Evolutionary conservation across 2,329 filamentous ascomycete genomes (phyloP).

Genomic region (Cytospora mali): DNA sequence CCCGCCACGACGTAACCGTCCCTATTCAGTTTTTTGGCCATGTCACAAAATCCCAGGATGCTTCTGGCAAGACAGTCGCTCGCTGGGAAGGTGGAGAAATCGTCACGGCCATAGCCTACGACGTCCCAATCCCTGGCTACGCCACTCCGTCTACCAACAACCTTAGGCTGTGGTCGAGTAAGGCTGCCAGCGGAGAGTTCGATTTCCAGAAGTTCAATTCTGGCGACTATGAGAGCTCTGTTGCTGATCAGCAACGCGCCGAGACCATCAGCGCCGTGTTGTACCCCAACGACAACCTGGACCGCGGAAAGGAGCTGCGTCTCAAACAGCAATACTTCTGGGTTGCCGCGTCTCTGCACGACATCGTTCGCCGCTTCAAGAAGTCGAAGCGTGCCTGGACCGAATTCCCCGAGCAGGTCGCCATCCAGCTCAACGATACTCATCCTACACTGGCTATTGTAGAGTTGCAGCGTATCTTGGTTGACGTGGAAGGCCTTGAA

Average conservation of each 20-base stretch:
- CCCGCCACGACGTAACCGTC: constrained; percentile 90
- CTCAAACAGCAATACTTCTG: constrained; percentile 99
- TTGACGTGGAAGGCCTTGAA: constrained; percentile 86
- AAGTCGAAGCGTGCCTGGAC: constrained; percentile 90
- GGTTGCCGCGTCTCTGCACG: constrained; percentile 94
- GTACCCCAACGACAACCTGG: constrained; percentile 97
- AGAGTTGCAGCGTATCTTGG: constrained; percentile 88
- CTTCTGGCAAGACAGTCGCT: constrained; percentile 72
- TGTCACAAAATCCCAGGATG: constrained; percentile 74
- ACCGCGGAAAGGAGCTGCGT: constrained; percentile 93
- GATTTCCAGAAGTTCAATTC: constrained; percentile 99
- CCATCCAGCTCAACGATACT: constrained; percentile 97
- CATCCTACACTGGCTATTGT: constrained; percentile 96
- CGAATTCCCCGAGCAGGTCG: constrained; percentile 91
- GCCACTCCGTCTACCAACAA: constrained; percentile 93
- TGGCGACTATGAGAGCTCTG: constrained; percentile 88
- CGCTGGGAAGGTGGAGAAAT: constrained; percentile 93
- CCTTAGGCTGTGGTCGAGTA: constrained; percentile 94
- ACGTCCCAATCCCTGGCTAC: constrained; percentile 90
- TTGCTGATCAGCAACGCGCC: constrained; percentile 97
- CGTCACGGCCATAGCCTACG: constrained; percentile 89
- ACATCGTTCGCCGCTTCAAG: constrained; percentile 97
- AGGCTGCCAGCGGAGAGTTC: constrained; percentile 94
- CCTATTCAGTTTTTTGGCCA: constrained; percentile 96
- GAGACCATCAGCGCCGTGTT: constrained; percentile 98